phyloP scores from a whole-genome alignment of 176 grass and related monocot genomes.

The Oropetium thomaeum region DNA sequence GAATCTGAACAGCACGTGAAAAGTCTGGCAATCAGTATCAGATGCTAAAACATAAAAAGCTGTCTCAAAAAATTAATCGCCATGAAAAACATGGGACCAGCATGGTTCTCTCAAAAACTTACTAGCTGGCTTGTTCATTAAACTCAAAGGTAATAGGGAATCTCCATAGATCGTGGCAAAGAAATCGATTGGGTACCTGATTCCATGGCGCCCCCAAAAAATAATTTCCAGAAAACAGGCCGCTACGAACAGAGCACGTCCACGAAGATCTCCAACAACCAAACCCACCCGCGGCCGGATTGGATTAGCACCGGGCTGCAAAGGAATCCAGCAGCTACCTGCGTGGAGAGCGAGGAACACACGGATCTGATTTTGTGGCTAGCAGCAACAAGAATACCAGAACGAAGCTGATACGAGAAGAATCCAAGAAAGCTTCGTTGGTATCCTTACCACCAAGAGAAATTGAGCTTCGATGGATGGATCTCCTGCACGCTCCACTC shows the following conservation, averaged over 20 bases:
- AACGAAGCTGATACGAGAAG: not conserved
- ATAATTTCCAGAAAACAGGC: not conserved
- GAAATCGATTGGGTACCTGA: conserved; percentile 19
- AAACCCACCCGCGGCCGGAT: not conserved
- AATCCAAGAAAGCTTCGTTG: not conserved
- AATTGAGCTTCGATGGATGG: not conserved
- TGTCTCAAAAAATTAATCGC: too few species aligned
- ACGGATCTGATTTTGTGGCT: not conserved
- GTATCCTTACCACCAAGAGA: not conserved
- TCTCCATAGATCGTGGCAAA: not conserved
- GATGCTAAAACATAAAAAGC: too few species aligned
- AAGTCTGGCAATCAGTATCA: too few species aligned
- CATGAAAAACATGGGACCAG: too few species aligned
- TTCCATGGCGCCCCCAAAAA: conserved; percentile 20
- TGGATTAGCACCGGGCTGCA: not conserved
- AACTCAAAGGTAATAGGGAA: too few species aligned
- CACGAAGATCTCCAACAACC: not conserved
- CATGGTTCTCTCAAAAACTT: too few species aligned
- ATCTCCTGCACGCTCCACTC: not conserved
- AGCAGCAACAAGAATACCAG: not conserved
- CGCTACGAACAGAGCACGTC: conserved; percentile 10
- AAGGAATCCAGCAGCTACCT: conserved; percentile 6
- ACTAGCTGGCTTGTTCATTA: too few species aligned
- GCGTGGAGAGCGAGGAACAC: not conserved
- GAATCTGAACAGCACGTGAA: not conserved